A percentile compares a stretch with the other conserved stretches of the same genome.
Conservation (phyloP, 2,329 filamentous ascomycete genomes). For the Fusarium sp. region DNA sequence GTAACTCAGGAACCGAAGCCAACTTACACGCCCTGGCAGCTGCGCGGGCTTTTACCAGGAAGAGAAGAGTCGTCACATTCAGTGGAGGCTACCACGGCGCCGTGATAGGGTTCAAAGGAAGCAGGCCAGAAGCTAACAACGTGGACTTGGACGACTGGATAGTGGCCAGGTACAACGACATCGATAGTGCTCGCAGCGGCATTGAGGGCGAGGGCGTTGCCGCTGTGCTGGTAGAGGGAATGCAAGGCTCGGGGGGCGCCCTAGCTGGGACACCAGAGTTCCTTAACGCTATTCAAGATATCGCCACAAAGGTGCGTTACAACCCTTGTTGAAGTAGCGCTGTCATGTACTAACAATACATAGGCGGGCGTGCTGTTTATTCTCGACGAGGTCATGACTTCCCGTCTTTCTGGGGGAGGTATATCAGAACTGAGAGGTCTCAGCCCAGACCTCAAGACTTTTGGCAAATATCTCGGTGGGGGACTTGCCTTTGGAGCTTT, state of each 20-base stretch:
- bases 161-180: conserved; percentile 69
- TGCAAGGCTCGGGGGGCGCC: conserved; percentile 71
- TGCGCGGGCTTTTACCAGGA: conserved; percentile 57
- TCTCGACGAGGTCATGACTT: conserved; percentile 77
- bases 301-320: conserved; percentile 51
- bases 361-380: conserved; percentile 67
- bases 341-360: background rate
- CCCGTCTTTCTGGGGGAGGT: conserved; percentile 62
- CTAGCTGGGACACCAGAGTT: conserved; percentile 62
- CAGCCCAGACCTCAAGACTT: conserved; percentile 67
- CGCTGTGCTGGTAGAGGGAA: conserved; percentile 71
- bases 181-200: conserved; percentile 54
- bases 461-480: conserved; percentile 74
- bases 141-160: conserved; percentile 65
- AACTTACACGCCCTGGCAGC: conserved; percentile 67
- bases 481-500: conserved; percentile 74
- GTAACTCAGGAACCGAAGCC: conserved; percentile 73
- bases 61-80: conserved; percentile 61
- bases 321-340: background rate
- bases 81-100: conserved; percentile 55
- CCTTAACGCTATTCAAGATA: conserved; percentile 58
- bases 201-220: conserved; percentile 61
- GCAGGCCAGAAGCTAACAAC: conserved; percentile 53
- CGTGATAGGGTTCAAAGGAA: conserved; percentile 49
- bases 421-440: conserved; percentile 55